phyloP scores from a whole-genome alignment of 2,329 filamentous ascomycete genomes.

The Neonectria faginata region DNA sequence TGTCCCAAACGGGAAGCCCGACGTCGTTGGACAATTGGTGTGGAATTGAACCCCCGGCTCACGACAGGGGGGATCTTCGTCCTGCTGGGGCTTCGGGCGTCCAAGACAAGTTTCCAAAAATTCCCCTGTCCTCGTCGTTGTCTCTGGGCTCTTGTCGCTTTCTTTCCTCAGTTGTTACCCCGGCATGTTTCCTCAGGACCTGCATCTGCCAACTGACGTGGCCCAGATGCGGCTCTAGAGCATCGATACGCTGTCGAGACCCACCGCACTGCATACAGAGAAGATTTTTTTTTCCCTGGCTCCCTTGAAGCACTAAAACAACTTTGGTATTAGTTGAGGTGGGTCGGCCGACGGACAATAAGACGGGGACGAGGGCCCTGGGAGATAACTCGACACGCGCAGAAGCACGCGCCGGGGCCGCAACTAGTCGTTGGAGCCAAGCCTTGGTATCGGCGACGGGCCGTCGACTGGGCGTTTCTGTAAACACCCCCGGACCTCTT shows the following conservation, averaged over 20 bases:
- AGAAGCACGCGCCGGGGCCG: slow-evolving; percentile 8
- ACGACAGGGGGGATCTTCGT: slow-evolving; percentile 35
- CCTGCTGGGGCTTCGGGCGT: slow-evolving; percentile 21
- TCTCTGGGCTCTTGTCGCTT: slow-evolving; percentile 21
- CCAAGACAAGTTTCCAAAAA: slow-evolving; percentile 20
- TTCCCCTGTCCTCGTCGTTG: slow-evolving; percentile 17
- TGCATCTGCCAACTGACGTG: slow-evolving; percentile 46
- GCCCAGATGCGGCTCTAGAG: slow-evolving; percentile 42
- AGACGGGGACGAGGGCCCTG: neutral
- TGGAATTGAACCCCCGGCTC: slow-evolving; percentile 40
- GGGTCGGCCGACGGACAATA: slow-evolving; percentile 1
- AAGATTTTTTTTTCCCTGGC: slow-evolving; percentile 12
- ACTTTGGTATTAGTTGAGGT: slow-evolving; percentile 6
- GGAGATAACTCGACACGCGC: slow-evolving; percentile 9
- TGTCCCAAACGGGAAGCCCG: slow-evolving; percentile 19
- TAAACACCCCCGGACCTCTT: neutral
- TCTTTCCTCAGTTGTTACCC: slow-evolving; percentile 38
- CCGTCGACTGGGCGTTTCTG: slow-evolving; percentile 15
- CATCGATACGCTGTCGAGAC: slow-evolving; percentile 18
- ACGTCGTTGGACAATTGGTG: slow-evolving; percentile 32
- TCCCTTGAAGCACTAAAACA: slow-evolving; percentile 7
- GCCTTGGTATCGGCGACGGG: slow-evolving; percentile 22
- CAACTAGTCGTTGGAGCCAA: slow-evolving; percentile 17
- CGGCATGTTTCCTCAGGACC: slow-evolving; percentile 35
- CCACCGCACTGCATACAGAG: slow-evolving; percentile 35